Evolutionary conservation across 805 yeast species (phyloP), one percentile per base, ranked within the genome.

Genomic region (Metschnikowia picachoensis): DNA sequence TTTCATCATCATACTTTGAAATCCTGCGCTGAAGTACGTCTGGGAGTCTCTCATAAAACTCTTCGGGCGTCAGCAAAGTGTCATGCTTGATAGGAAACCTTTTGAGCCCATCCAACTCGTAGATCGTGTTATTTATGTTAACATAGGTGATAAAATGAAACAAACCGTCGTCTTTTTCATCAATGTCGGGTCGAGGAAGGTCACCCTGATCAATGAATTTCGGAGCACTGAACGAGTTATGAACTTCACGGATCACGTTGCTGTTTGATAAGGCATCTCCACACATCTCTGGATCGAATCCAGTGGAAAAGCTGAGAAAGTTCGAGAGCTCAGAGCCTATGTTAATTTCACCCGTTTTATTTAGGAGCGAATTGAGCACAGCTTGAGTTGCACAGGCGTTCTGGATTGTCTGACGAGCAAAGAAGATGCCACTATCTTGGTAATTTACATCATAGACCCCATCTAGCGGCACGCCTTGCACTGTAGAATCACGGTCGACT

Each of bases 301-400:
- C 75, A 0, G 63, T 59, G 0, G 76, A 76, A 58, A 83, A 83
- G 42, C 64, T 63, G 48, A 70, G 71, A 60, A 82, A 76, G 45
- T 73, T 70, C 2, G 50, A 28, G 46, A 83, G 64, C 31, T 75
- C 78, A 0, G 61, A 61, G 1, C 88, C 87, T 3, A 82, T 44
- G 2, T 70, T 70, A 11, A 80, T 45, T 5, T 54, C 61, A 3
- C 53, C 59, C 8, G 57, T 49, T 43, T 70, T 66, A 56, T 79
- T 79, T 48, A 83, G 54, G 43, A 83, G 61, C 8, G 81, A 65
- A 46, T 81, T 79, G 46, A 83, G 65, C 17, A 83, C 82, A 0
- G 87, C 88, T 56, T 79, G 85, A 1, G 88, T 83, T n/a, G 84
- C 88, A 61, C 88, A 83, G 3, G 88, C 87, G 56, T 83, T 82